Evolutionary conservation across 108 stramenopile genomes (phyloP).

Genomic region (Cylindrotheca closterium): DNA sequence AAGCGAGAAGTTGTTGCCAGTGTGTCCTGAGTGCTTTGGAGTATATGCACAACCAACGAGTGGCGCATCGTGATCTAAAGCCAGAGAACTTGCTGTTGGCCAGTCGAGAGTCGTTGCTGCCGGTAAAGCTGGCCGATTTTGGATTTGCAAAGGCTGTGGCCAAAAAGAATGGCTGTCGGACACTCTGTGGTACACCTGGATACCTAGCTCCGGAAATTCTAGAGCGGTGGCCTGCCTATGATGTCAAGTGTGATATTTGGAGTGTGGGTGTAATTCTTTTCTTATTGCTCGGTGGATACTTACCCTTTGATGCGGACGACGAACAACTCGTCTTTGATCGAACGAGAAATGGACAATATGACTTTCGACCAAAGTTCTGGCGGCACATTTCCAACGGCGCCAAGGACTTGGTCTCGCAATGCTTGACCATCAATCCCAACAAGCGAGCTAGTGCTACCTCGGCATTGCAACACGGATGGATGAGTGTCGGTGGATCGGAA

Average conservation of each 20-base stretch:
- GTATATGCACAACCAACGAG: slow-evolving; percentile 80
- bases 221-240: slow-evolving; percentile 84
- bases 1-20: slow-evolving; percentile 58
- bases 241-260: slow-evolving; percentile 95
- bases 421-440: slow-evolving; percentile 50
- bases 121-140: slow-evolving; percentile 97
- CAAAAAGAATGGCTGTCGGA: slow-evolving; percentile 73
- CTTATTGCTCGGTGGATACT: slow-evolving; percentile 91
- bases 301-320: slow-evolving; percentile 80
- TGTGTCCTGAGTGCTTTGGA: slow-evolving; percentile 72
- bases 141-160: slow-evolving; percentile 87
- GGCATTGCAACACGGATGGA: slow-evolving; percentile 54
- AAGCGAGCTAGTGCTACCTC: slow-evolving; percentile 39
- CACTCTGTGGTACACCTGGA: slow-evolving; percentile 95
- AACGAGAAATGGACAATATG: slow-evolving; percentile 49
- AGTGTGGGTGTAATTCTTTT: slow-evolving; percentile 95
- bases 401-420: slow-evolving; percentile 54
- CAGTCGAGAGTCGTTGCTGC: slow-evolving; percentile 25
- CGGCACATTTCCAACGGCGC: slow-evolving; percentile 67
- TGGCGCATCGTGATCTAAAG: slow-evolving; percentile 75
- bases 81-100: slow-evolving; percentile 64
- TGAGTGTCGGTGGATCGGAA: slow-evolving; percentile 22
- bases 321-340: slow-evolving; percentile 59
- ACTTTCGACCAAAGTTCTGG: slow-evolving; percentile 67
- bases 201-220: slow-evolving; percentile 98